Evolutionary conservation across 345 rosid species (phyloP), one percentile per base, ranked within the genome.

Genomic region (Geranium rotundifolium): DNA sequence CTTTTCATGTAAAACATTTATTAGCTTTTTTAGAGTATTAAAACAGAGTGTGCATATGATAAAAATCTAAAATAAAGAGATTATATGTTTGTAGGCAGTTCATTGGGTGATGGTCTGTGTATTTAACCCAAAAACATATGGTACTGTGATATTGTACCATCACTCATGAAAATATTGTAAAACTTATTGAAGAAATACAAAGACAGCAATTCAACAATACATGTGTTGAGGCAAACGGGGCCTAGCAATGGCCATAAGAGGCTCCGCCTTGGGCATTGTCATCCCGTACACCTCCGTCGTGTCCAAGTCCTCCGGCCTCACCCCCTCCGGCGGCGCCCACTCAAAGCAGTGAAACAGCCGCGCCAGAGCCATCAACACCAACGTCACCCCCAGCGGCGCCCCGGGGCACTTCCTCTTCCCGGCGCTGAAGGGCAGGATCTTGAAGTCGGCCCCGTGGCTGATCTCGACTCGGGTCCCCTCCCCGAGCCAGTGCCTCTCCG

Each of bases 341-440:
- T 92, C 88, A 49, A 92, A 92, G 57, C 85, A 79, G 57, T 89
- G 98, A 65, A 89, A 87, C 37, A 92, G 86, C 31, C 91, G 79
- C 71, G 96, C 96, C 82, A 92, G 69, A 64, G 91, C 96, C 88
- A 78, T 79, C 1, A 89, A 66, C 72, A 92, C 96, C 76, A 92
- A 68, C 1, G 89, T 87, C 67, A 81, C 84, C 6, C 98, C 98
- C 31, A 92, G 82, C 1, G 98, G 98, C 1, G 93, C 95, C 4
- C 96, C 98, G 0, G 95, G 98, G 64, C 98, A 92, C 70, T 80
- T 89, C 66, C 98, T 81, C 72, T 85, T 92, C 19, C 98, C 98
- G 0, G 95, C 93, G 27, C 95, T 82, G 72, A 92, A 92, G 1
- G 98, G 98, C 31, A 89, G 64, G 67, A 92, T 92, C 72, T 79